Percentiles rank a stretch among this genome's conserved stretches.
Conservation (phyloP, 331 rosid genomes). For the Stylosanthes scabra region DNA sequence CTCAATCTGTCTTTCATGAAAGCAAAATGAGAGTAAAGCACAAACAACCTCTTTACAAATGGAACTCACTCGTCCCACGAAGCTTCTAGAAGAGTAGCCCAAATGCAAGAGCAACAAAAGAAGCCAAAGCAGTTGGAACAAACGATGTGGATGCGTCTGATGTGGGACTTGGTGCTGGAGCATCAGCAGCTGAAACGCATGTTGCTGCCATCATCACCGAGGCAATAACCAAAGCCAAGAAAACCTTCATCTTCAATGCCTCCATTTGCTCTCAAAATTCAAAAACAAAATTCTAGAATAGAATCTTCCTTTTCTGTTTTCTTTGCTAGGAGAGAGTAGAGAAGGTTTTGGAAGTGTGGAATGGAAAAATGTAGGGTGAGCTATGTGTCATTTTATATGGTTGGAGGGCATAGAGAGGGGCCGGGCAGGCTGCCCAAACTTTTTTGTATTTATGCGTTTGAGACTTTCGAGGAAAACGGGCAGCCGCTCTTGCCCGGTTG, state of each 20-base stretch:
- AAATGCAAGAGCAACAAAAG: slow-evolving; percentile 53
- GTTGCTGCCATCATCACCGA: slow-evolving; percentile 47
- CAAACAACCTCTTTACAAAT: slow-evolving; percentile 38
- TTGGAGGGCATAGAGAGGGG: slow-evolving; percentile 28
- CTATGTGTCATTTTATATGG: slow-evolving; percentile 39
- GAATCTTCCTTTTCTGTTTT: too few species aligned
- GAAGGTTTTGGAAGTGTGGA: slow-evolving; percentile 5
- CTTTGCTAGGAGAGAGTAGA: background rate
- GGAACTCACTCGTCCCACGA: background rate
- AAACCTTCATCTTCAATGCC: slow-evolving; percentile 52
- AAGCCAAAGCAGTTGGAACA: slow-evolving; percentile 54
- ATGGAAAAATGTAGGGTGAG: slow-evolving; percentile 11
- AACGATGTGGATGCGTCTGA: slow-evolving; percentile 57
- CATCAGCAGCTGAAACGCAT: slow-evolving; percentile 58
- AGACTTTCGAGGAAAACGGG: slow-evolving; percentile 6
- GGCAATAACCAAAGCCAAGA: slow-evolving; percentile 36
- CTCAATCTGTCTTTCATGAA: slow-evolving; percentile 2
- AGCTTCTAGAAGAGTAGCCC: slow-evolving; percentile 43
- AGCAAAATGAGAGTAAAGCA: background rate
- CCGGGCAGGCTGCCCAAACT: slow-evolving; percentile 45
- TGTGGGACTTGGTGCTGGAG: slow-evolving; percentile 70
- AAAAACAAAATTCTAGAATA: too few species aligned
- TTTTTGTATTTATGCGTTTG: background rate
- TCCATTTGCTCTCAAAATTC: slow-evolving; percentile 47
- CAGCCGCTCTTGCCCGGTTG: slow-evolving; percentile 37